Evolutionary conservation across 768 basidiomycete species (phyloP).

Genomic region (Lepiota subincarnata): DNA sequence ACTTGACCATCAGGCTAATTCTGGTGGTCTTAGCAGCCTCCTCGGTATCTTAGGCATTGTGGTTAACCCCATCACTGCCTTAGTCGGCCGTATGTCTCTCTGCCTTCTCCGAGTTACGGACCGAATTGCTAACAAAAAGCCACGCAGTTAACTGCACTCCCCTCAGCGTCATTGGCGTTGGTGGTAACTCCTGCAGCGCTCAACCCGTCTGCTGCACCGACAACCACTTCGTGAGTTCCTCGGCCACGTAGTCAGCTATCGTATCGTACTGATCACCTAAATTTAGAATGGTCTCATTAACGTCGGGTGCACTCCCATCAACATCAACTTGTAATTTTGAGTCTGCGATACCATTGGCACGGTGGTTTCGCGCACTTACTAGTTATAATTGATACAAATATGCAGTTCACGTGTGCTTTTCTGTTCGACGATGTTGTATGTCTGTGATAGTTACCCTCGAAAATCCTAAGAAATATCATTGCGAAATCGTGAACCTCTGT

Average conservation of each 20-base stretch:
- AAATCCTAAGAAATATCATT: too few species aligned
- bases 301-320: slow-evolving; percentile 21
- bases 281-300: slow-evolving; percentile 16
- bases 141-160: slow-evolving; percentile 16
- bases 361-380: too few species aligned
- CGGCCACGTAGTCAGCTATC: not conserved
- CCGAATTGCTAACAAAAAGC: too few species aligned
- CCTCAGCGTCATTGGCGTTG: slow-evolving; percentile 16
- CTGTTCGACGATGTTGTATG: too few species aligned
- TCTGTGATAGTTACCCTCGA: too few species aligned
- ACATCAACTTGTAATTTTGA: slow-evolving; percentile 2
- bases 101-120: too few species aligned
- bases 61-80: slow-evolving; percentile 10
- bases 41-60: not conserved
- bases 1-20: not conserved
- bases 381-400: too few species aligned
- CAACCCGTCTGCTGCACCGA: slow-evolving; percentile 28
- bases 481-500: too few species aligned
- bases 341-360: too few species aligned
- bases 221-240: slow-evolving; percentile 20
- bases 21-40: not conserved
- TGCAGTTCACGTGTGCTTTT: too few species aligned
- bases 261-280: not conserved
- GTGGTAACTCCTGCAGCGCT: slow-evolving; percentile 17
- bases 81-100: too few species aligned